Evolutionary conservation across 441 rosid species (phyloP).

Genomic region (Breynia disticha): DNA sequence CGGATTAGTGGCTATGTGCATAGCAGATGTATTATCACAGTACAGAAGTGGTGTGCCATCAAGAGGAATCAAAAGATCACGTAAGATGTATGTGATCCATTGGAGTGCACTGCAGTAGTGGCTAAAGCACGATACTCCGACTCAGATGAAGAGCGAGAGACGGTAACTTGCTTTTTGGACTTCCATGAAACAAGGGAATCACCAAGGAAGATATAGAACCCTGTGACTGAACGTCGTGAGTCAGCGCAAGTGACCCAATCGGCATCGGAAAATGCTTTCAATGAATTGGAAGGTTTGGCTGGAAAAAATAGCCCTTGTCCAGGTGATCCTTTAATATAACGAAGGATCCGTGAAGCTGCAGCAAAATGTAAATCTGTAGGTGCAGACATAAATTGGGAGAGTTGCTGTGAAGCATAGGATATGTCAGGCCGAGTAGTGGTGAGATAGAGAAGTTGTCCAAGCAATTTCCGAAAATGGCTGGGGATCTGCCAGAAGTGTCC

Average conservation of each 20-base stretch:
- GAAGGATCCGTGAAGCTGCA: not conserved
- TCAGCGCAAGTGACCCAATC: not conserved
- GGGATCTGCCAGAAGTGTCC: too few species aligned
- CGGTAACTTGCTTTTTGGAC: conserved; percentile 4
- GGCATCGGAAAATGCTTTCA: not conserved
- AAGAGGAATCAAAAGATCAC: too few species aligned
- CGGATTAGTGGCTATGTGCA: too few species aligned
- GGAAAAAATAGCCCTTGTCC: not conserved
- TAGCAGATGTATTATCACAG: too few species aligned
- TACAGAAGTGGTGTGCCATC: too few species aligned
- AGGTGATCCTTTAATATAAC: not conserved
- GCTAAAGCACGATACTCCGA: conserved; percentile 1
- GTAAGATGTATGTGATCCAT: too few species aligned
- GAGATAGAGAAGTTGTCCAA: not conserved
- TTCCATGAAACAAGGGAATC: not conserved
- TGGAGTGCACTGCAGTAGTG: too few species aligned
- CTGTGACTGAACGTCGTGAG: not conserved
- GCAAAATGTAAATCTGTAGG: not conserved
- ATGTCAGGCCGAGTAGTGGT: not conserved
- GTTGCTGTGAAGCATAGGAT: not conserved
- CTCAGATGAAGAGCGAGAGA: not conserved
- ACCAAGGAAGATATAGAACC: not conserved
- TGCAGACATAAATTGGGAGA: not conserved
- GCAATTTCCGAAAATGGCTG: not conserved
- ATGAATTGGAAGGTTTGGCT: not conserved